phyloP scores from a whole-genome alignment of 2,329 filamentous ascomycete genomes.

The Cladosporium velox region DNA sequence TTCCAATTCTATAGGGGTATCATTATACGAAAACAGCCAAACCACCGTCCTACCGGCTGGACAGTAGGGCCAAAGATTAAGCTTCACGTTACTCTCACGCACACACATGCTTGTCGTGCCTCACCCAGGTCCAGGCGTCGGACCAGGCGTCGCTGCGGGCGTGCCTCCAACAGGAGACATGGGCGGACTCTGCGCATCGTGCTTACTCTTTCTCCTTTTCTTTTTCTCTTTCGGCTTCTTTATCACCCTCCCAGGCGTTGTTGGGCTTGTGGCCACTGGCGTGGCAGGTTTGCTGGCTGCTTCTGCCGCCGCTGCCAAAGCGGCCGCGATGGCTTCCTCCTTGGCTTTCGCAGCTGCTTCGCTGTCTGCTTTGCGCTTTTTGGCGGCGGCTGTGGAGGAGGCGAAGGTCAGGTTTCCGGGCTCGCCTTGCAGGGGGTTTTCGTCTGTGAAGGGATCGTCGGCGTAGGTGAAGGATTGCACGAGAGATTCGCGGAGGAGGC shows the following conservation, averaged over 20 bases:
- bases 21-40: conserved; percentile 3
- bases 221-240: conserved; percentile 24
- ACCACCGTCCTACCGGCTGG: neutral
- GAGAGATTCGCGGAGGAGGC: conserved; percentile 44
- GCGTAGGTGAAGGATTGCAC: conserved; percentile 49
- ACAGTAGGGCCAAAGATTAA: neutral
- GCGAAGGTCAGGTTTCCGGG: conserved; percentile 63
- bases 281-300: conserved; percentile 14
- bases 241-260: conserved; percentile 22
- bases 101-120: neutral
- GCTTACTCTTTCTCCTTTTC: conserved; percentile 27
- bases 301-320: conserved; percentile 29
- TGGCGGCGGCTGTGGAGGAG: conserved; percentile 45
- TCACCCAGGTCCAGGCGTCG: neutral
- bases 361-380: conserved; percentile 43
- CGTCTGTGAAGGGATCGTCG: conserved; percentile 62
- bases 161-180: conserved; percentile 15
- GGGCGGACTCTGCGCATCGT: conserved; percentile 20
- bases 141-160: conserved; percentile 8
- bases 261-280: conserved; percentile 24
- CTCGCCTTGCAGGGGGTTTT: conserved; percentile 63
- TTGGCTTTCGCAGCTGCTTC: conserved; percentile 36
- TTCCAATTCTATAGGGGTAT: conserved; percentile 9
- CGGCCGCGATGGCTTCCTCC: conserved; percentile 34
- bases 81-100: neutral